A percentile compares a stretch with the other conserved stretches of the same genome.
These are phyloP conservation scores for Salvia sclarea DNA, from an alignment of 305 asterid species.

Conservation along the genomic window DNA sequence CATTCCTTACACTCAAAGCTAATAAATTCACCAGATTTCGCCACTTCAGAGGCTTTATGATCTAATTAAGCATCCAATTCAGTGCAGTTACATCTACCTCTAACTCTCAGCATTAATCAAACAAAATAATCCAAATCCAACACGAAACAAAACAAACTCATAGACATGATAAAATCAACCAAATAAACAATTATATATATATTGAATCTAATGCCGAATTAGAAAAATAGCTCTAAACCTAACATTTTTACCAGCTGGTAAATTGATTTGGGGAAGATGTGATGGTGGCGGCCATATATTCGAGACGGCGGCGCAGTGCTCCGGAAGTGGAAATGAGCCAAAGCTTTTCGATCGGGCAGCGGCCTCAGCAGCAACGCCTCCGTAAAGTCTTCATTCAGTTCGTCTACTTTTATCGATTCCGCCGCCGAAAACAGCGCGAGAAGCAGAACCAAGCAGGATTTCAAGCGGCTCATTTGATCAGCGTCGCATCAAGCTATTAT, in stretches of 20 bases:
- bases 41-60: background rate
- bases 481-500: background rate
- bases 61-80: background rate
- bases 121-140: background rate
- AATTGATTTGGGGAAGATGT: slow-evolving; percentile 90
- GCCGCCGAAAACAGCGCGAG: slow-evolving; percentile 39
- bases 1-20: background rate
- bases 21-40: slow-evolving; percentile 9
- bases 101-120: slow-evolving; percentile 2
- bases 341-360: slow-evolving; percentile 87
- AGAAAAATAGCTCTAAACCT: background rate
- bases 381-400: slow-evolving; percentile 60
- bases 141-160: slow-evolving; percentile 1
- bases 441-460: slow-evolving; percentile 37
- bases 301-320: slow-evolving; percentile 74
- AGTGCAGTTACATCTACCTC: slow-evolving; percentile 7
- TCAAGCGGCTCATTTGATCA: slow-evolving; percentile 44
- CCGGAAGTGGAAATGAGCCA: slow-evolving; percentile 89
- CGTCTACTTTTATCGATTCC: slow-evolving; percentile 39
- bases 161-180: background rate
- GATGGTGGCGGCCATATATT: slow-evolving; percentile 83
- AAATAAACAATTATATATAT: background rate
- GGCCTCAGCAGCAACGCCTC: slow-evolving; percentile 92
- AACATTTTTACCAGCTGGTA: slow-evolving; percentile 71
- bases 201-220: background rate